Evolutionary conservation across 2,329 filamentous ascomycete species (phyloP).

Genomic region (Cladosporium oxysporum): DNA sequence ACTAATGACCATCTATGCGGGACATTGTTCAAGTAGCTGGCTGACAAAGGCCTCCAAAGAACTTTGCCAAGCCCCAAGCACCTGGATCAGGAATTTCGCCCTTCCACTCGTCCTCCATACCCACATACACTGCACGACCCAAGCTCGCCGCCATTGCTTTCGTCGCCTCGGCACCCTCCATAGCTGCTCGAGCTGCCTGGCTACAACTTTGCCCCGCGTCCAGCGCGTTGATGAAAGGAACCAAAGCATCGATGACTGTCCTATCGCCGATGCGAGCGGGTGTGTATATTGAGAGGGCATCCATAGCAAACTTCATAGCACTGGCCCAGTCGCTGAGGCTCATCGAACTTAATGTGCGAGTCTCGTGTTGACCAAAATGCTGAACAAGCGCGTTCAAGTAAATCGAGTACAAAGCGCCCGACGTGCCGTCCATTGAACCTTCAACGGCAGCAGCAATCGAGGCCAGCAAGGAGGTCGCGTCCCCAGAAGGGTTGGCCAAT

Average conservation of each 20-base stretch:
- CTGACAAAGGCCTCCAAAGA: conserved; percentile 55
- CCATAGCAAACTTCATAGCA: conserved; percentile 70
- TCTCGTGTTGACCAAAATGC: conserved; percentile 57
- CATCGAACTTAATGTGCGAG: conserved; percentile 32
- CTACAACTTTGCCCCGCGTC: conserved; percentile 64
- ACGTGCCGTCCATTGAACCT: conserved; percentile 72
- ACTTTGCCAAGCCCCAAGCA: conserved; percentile 74
- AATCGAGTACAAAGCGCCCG: conserved; percentile 77
- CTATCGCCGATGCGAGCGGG: conserved; percentile 85
- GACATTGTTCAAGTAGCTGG: too few species aligned
- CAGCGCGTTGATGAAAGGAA: conserved; percentile 79
- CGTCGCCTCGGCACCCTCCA: conserved; percentile 75
- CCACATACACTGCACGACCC: conserved; percentile 80
- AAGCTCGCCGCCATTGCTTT: conserved; percentile 90
- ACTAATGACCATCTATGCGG: too few species aligned
- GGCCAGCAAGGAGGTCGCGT: conserved; percentile 24
- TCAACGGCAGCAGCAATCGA: conserved; percentile 57
- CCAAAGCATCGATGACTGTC: conserved; percentile 84
- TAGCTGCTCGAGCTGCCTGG: conserved; percentile 73
- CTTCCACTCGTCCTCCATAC: conserved; percentile 63
- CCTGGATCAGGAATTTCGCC: conserved; percentile 73
- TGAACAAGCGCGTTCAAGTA: conserved; percentile 84
- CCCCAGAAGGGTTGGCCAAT: conserved; percentile 48
- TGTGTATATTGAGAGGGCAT: conserved; percentile 77
- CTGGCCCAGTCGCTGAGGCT: conserved; percentile 58